These are phyloP conservation scores for Cucurbita ficifolia DNA, from an alignment of 306 rosid genomes.

Conservation along the genomic window DNA sequence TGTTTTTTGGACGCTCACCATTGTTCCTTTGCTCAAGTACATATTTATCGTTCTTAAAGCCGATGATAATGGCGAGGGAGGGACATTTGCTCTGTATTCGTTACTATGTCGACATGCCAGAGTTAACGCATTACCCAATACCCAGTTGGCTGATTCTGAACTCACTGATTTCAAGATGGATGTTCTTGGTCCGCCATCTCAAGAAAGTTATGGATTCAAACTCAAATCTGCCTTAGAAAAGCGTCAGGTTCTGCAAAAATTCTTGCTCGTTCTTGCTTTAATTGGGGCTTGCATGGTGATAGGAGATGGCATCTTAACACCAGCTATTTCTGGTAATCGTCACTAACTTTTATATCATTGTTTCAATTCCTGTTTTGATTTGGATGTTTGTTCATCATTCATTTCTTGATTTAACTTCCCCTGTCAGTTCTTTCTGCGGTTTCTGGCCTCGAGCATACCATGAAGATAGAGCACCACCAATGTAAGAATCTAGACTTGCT, in stretches of 20 bases:
- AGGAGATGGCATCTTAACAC: constrained; percentile 91
- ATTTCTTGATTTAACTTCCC: constrained; percentile 11
- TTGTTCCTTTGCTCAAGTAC: constrained; percentile 68
- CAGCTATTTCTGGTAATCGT: constrained; percentile 69
- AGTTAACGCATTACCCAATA: constrained; percentile 57
- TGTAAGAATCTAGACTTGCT: constrained; percentile 33
- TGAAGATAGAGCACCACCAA: constrained; percentile 55
- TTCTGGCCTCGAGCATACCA: constrained; percentile 86
- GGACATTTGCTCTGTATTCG: constrained; percentile 88
- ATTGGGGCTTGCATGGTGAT: constrained; percentile 95
- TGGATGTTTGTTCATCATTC: constrained; percentile 1
- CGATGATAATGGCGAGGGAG: constrained; percentile 95
- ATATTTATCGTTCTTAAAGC: constrained; percentile 81
- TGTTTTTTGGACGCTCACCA: constrained; percentile 82
- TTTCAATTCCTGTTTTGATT: not conserved
- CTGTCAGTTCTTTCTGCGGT: constrained; percentile 86
- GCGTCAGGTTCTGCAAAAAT: constrained; percentile 51
- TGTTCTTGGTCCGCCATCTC: constrained; percentile 1
- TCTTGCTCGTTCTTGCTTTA: constrained; percentile 76
- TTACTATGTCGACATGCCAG: constrained; percentile 74
- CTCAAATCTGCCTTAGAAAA: constrained; percentile 50
- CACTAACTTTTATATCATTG: not conserved
- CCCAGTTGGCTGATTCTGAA: constrained; percentile 62
- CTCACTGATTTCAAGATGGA: constrained; percentile 50
- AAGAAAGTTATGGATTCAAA: constrained; percentile 25